Evolutionary conservation across 306 rosid species (phyloP).

Genomic region (Rosa persica): DNA sequence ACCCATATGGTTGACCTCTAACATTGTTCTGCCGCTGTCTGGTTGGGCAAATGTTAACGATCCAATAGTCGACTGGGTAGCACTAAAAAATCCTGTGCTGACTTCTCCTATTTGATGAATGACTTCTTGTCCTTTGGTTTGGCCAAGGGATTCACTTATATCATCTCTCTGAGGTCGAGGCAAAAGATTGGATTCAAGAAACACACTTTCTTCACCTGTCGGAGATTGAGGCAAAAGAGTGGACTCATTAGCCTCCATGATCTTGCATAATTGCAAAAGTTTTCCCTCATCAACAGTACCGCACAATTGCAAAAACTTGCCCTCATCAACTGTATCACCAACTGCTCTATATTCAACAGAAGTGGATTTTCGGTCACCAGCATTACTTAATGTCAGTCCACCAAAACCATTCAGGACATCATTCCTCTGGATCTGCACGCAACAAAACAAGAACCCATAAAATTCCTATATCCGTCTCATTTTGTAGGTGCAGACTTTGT

Average conservation of each 20-base stretch:
- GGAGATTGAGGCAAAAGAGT: constrained; percentile 46
- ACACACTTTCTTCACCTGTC: constrained; percentile 39
- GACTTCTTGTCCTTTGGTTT: constrained; percentile 42
- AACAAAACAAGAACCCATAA: constrained; percentile 27
- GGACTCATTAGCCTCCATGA: constrained; percentile 76
- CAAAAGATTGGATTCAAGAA: constrained; percentile 44
- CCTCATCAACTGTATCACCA: constrained; percentile 56
- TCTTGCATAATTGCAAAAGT: constrained; percentile 76
- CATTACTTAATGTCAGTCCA: constrained; percentile 40
- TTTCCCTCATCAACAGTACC: constrained; percentile 70
- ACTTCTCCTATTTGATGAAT: constrained; percentile 43
- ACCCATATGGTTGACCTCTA: constrained; percentile 53
- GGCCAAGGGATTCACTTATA: constrained; percentile 35
- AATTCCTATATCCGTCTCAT: background rate
- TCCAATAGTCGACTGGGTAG: constrained; percentile 49
- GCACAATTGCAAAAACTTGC: constrained; percentile 64
- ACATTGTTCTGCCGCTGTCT: constrained; percentile 48
- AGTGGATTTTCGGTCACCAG: constrained; percentile 45
- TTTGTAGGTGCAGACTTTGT: background rate
- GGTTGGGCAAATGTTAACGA: constrained; percentile 47
- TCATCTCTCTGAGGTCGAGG: constrained; percentile 53
- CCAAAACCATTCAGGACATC: constrained; percentile 49
- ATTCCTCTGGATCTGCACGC: constrained; percentile 50
- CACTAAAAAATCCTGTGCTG: constrained; percentile 50
- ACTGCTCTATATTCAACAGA: constrained; percentile 44